Percentiles rank a stretch among this genome's conserved stretches.
Conservation (phyloP, 768 basidiomycete species). For the Auricularia cornea region DNA sequence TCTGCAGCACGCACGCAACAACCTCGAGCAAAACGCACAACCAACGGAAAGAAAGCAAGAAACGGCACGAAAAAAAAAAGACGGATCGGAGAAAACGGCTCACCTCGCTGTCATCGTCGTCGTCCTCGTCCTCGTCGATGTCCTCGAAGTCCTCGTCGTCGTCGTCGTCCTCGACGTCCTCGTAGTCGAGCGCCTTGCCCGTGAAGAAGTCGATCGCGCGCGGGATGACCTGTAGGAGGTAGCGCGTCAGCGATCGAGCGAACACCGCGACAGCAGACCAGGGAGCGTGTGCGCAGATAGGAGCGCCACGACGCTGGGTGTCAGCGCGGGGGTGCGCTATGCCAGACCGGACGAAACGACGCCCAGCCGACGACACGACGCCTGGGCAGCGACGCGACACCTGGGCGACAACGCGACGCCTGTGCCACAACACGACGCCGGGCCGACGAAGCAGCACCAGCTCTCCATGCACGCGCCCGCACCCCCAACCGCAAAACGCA, state of each 20-base stretch:
- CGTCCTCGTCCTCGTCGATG: conserved; percentile 36
- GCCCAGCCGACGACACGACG: no score
- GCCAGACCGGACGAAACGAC: no score
- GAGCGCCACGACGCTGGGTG: no score
- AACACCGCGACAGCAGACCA: no score
- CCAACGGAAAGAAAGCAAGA: not conserved
- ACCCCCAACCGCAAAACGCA: not conserved
- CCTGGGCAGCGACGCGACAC: no score
- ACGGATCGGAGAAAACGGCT: conserved; percentile 15
- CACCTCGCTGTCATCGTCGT: conserved; percentile 45
- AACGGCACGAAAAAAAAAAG: conserved; percentile 6
- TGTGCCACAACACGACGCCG: not conserved
- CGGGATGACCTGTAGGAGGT: conserved; percentile 84
- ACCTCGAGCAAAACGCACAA: not conserved
- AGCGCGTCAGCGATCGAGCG: no score
- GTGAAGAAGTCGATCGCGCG: conserved; percentile 97
- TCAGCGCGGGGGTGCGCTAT: not conserved
- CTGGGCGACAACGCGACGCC: no score
- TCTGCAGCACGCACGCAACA: not conserved
- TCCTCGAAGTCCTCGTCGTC: conserved; percentile 37
- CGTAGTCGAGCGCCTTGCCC: conserved; percentile 87
- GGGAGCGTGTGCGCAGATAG: no score
- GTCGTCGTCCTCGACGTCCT: conserved; percentile 33
- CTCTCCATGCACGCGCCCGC: no score
- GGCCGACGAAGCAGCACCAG: no score